A percentile compares a stretch with the other conserved stretches of the same genome.
phyloP scores from a whole-genome alignment of 108 stramenopile genomes.

The Stephanodiscus minutulus region DNA sequence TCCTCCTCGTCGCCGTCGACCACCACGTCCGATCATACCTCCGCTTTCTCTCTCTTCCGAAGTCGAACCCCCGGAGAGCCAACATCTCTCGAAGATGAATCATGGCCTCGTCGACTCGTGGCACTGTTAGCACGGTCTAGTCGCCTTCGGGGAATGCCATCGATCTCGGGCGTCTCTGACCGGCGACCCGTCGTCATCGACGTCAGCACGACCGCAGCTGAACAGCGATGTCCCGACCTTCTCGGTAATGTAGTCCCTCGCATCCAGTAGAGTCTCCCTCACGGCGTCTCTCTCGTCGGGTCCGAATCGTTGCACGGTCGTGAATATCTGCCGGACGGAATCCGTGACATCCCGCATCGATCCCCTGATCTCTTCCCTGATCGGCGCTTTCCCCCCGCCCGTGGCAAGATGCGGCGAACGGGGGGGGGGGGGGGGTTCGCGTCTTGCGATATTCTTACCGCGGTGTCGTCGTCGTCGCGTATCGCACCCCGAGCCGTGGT shows the following conservation, averaged over 20 bases:
- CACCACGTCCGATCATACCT: not conserved
- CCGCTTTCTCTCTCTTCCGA: not conserved
- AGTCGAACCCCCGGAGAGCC: not conserved
- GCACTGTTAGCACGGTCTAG: too few species aligned
- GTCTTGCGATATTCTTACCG: not conserved
- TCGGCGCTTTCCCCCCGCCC: slow-evolving; percentile 8
- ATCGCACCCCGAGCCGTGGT: not conserved
- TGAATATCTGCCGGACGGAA: slow-evolving; percentile 11
- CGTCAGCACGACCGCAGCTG: not conserved
- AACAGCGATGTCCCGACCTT: not conserved
- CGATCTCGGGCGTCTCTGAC: too few species aligned
- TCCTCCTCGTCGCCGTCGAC: not conserved
- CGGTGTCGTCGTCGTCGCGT: not conserved
- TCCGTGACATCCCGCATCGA: slow-evolving; percentile 12
- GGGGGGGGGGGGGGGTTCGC: not conserved
- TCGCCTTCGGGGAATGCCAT: too few species aligned
- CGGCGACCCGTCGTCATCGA: not conserved
- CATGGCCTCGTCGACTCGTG: too few species aligned
- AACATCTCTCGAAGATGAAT: too few species aligned
- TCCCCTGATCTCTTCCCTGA: slow-evolving; percentile 13
- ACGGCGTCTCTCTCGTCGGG: slow-evolving; percentile 24
- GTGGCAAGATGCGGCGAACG: not conserved
- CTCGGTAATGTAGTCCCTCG: not conserved
- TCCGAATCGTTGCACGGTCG: slow-evolving; percentile 11
- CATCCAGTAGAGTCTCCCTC: slow-evolving; percentile 17